These are phyloP conservation scores for Lentinula aciculospora DNA, from an alignment of 768 basidiomycete genomes.

Conservation along the genomic window DNA sequence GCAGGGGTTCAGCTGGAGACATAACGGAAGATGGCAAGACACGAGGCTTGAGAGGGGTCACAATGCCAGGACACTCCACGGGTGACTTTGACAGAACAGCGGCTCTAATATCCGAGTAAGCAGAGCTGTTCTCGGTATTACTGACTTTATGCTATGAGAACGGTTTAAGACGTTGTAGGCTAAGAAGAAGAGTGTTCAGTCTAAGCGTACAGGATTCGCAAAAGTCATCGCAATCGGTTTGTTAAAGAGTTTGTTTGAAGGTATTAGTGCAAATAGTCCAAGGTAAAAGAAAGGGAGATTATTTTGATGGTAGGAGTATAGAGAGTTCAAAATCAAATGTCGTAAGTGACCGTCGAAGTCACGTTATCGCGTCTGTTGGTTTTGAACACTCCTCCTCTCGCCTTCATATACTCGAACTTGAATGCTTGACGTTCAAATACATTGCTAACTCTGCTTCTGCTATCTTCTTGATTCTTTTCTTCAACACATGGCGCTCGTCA, in stretches of 20 bases:
- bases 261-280: not conserved
- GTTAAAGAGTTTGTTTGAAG: not conserved
- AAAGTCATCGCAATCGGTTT: not conserved
- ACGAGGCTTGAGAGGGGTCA: not conserved
- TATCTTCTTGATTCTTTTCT: not conserved
- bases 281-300: not conserved
- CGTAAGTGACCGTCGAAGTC: not conserved
- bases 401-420: not conserved
- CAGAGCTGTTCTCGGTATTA: not conserved
- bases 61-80: not conserved
- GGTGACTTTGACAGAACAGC: not conserved
- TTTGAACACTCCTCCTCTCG: not conserved
- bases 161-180: no score
- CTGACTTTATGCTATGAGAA: not conserved
- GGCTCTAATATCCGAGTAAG: not conserved
- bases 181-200: not conserved
- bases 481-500: slow-evolving; percentile 51
- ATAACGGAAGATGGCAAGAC: not conserved
- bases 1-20: not conserved
- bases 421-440: not conserved
- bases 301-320: not conserved
- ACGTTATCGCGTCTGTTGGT: slow-evolving; percentile 5
- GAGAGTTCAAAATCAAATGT: not conserved
- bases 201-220: not conserved
- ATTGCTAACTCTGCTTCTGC: not conserved